Evolutionary conservation across 2,329 filamentous ascomycete species (phyloP).

Genomic region (Sphaerulina musiva): DNA sequence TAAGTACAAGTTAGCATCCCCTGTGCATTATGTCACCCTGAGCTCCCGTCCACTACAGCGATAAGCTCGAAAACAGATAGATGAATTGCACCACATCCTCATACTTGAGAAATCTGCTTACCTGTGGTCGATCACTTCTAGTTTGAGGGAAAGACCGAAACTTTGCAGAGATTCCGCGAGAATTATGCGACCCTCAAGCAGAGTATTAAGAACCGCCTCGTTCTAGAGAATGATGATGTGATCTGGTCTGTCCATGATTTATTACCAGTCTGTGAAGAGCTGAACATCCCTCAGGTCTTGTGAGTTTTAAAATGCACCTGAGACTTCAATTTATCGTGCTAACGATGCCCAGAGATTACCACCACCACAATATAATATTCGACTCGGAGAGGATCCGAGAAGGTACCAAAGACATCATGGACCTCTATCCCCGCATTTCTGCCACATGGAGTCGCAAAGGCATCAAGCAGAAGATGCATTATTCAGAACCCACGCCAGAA

Average conservation of each 20-base stretch:
- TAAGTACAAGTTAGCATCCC: too few relatives aligned
- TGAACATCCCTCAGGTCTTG: slow-evolving; percentile 88
- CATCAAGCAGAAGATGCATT: slow-evolving; percentile 95
- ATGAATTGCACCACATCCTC: too few relatives aligned
- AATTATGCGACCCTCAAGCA: slow-evolving; percentile 64
- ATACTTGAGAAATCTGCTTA: too few relatives aligned
- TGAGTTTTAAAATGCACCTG: background rate
- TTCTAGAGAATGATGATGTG: slow-evolving; percentile 92
- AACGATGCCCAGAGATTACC: slow-evolving; percentile 56
- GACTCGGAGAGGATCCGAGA: slow-evolving; percentile 67
- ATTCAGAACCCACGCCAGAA: slow-evolving; percentile 71
- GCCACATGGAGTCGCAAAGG: slow-evolving; percentile 77
- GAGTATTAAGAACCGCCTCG: slow-evolving; percentile 69
- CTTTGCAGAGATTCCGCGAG: slow-evolving; percentile 67
- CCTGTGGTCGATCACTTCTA: too few relatives aligned
- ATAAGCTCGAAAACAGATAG: too few relatives aligned
- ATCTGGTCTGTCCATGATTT: slow-evolving; percentile 88
- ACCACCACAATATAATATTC: slow-evolving; percentile 93
- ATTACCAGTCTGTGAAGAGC: slow-evolving; percentile 80
- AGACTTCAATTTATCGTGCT: background rate
- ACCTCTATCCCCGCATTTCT: slow-evolving; percentile 67
- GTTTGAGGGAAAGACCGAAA: slow-evolving; percentile 78
- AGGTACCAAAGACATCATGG: slow-evolving; percentile 74
- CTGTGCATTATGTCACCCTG: too few relatives aligned
- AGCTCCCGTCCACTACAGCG: too few relatives aligned